These are phyloP conservation scores for Pyrenula massariospora DNA, from an alignment of 495 filamentous ascomycete species.

Conservation along the genomic window DNA sequence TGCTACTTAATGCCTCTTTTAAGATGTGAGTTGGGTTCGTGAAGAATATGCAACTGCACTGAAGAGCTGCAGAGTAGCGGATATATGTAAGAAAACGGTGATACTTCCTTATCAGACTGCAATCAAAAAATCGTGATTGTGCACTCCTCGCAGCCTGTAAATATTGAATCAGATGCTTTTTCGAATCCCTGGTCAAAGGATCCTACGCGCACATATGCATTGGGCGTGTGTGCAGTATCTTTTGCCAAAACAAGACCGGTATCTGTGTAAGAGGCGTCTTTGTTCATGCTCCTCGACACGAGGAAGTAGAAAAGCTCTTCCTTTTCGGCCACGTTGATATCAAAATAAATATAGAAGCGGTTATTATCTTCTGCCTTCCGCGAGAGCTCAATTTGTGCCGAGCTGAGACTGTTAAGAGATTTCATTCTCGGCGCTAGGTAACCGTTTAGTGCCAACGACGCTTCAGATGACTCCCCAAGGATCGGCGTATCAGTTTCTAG, in stretches of 20 bases:
- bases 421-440: not conserved
- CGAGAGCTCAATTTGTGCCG: not conserved
- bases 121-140: not conserved
- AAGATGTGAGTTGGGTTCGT: no score
- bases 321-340: not conserved
- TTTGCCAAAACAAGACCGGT: not conserved
- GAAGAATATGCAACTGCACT: no score
- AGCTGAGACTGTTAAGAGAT: not conserved
- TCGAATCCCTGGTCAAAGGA: not conserved
- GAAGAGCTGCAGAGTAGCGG: no score
- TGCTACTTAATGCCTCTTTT: no score
- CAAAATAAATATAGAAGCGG: not conserved
- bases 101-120: no score
- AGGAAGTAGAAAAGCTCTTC: not conserved
- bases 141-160: not conserved
- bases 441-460: not conserved
- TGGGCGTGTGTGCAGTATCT: not conserved
- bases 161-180: not conserved
- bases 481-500: not conserved
- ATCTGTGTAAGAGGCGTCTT: not conserved
- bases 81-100: no score
- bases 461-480: not conserved
- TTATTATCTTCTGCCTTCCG: not conserved
- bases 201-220: not conserved
- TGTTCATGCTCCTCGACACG: not conserved